These are phyloP conservation scores for Venturia effusa DNA, from an alignment of 2,329 filamentous ascomycete species.

Conservation along the genomic window DNA sequence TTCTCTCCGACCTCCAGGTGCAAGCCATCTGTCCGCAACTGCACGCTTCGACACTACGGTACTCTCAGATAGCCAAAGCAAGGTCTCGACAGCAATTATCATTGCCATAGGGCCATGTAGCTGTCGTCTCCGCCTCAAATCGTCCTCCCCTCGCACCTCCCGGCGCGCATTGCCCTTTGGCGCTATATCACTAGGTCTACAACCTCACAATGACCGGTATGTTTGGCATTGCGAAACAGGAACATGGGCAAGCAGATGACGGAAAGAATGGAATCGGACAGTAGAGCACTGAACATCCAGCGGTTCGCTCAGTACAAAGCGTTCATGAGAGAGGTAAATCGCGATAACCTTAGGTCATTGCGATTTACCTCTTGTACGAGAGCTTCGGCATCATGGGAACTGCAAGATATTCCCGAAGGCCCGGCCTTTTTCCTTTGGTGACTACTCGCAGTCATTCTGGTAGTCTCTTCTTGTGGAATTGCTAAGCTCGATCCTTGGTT, in stretches of 20 bases:
- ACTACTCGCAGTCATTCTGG: background rate
- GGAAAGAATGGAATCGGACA: background rate
- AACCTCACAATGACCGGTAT: background rate
- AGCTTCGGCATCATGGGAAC: background rate
- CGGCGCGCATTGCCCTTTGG: background rate
- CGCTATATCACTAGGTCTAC: background rate
- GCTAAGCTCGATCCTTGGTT: no score
- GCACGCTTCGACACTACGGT: no score
- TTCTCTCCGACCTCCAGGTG: background rate
- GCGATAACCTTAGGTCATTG: background rate
- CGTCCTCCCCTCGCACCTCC: background rate
- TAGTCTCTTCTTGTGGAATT: background rate
- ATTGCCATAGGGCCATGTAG: background rate
- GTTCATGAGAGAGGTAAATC: background rate
- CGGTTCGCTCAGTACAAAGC: background rate
- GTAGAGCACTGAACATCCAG: background rate
- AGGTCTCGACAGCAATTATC: background rate
- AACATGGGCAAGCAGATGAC: background rate
- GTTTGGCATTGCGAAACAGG: background rate
- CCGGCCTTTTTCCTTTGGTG: background rate
- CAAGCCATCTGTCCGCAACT: background rate
- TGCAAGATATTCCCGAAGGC: background rate
- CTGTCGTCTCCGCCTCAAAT: background rate
- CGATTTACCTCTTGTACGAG: background rate
- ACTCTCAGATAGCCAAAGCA: background rate